Conservation (phyloP, 2,329 filamentous ascomycete genomes). For the Diaporthe vexans region DNA sequence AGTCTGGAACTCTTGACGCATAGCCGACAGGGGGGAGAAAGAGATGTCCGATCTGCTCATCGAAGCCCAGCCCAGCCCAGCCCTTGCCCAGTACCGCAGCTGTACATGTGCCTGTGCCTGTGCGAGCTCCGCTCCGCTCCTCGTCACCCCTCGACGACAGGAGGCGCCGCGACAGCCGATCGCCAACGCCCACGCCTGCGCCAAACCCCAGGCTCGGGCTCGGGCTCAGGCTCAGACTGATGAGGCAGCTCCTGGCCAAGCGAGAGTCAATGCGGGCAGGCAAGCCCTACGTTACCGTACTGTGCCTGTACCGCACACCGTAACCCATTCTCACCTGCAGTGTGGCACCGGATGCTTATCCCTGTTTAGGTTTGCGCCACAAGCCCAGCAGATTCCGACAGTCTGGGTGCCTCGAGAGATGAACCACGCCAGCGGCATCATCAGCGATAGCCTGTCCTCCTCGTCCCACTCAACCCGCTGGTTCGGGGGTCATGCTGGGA, state of each 20-base stretch:
- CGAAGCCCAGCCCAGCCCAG: neutral
- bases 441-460: slow-evolving; percentile 16
- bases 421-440: slow-evolving; percentile 30
- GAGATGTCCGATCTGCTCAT: neutral
- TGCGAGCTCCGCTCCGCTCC: slow-evolving; percentile 22
- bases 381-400: slow-evolving; percentile 37
- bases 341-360: slow-evolving; percentile 41
- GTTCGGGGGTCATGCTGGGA: slow-evolving; percentile 6
- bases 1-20: slow-evolving; percentile 22
- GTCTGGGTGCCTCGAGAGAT: slow-evolving; percentile 32
- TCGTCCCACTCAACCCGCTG: slow-evolving; percentile 10
- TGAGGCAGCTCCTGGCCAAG: slow-evolving; percentile 15
- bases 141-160: slow-evolving; percentile 5
- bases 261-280: slow-evolving; percentile 31
- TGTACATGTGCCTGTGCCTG: neutral
- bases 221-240: neutral
- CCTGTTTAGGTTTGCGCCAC: slow-evolving; percentile 41
- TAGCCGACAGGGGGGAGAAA: neutral
- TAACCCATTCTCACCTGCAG: slow-evolving; percentile 35
- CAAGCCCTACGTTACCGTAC: slow-evolving; percentile 26
- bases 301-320: slow-evolving; percentile 10
- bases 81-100: neutral
- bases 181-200: neutral
- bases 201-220: neutral
- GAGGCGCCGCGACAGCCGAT: slow-evolving; percentile 27